Percentiles rank a stretch among this genome's conserved stretches.
These are phyloP conservation scores for Amanita jacksonii DNA, from an alignment of 768 basidiomycete species.

Conservation along the genomic window DNA sequence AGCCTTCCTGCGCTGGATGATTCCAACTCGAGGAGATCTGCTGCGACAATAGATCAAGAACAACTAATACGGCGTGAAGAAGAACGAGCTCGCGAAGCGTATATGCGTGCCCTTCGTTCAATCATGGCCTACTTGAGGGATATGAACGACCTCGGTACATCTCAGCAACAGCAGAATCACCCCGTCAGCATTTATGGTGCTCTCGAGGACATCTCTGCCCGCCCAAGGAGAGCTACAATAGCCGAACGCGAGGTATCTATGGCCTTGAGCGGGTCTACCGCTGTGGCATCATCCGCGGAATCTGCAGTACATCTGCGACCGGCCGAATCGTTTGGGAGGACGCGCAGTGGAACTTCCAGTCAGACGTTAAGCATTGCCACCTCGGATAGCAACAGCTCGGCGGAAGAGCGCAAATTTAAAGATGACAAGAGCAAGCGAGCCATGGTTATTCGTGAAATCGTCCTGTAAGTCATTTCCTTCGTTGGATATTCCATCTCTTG, in stretches of 20 bases:
- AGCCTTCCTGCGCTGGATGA: constrained; percentile 45
- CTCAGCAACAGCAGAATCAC: constrained; percentile 59
- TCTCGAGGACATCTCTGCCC: constrained; percentile 33
- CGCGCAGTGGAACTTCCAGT: constrained; percentile 49
- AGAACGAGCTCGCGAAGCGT: constrained; percentile 60
- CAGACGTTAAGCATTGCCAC: constrained; percentile 67
- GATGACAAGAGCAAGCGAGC: constrained; percentile 82
- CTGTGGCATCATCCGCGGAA: constrained; percentile 25
- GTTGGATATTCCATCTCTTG: constrained; percentile 2
- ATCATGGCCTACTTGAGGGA: constrained; percentile 96
- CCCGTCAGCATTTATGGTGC: constrained; percentile 51
- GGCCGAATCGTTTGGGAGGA: constrained; percentile 48
- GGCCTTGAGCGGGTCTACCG: constrained; percentile 37
- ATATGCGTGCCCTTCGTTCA: constrained; percentile 74
- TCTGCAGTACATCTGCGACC: constrained; percentile 52
- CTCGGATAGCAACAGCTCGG: constrained; percentile 66
- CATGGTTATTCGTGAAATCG: constrained; percentile 82
- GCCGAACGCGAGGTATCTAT: constrained; percentile 58
- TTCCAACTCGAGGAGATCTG: constrained; percentile 30
- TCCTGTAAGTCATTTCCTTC: constrained; percentile 50
- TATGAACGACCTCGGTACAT: constrained; percentile 81
- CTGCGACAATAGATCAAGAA: constrained; percentile 42
- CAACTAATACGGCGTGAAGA: constrained; percentile 54
- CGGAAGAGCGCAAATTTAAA: constrained; percentile 82
- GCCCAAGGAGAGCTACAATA: constrained; percentile 61